Evolutionary conservation across 768 basidiomycete species (phyloP).

Genomic region (Auricularia sp.): DNA sequence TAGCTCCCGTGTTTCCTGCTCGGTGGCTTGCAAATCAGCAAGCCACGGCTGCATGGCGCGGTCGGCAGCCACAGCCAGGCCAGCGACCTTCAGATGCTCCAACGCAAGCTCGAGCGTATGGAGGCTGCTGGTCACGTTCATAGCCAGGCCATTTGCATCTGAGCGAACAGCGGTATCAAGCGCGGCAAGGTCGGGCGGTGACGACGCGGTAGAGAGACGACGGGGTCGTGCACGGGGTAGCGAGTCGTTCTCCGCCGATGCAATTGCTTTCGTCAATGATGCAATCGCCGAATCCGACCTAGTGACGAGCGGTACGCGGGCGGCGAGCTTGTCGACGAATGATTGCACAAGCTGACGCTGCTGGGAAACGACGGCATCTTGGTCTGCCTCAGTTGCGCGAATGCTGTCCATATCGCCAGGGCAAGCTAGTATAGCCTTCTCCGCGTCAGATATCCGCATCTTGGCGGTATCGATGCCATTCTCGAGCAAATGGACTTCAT

Average conservation of each 20-base stretch:
- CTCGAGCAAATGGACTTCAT: constrained; percentile 49
- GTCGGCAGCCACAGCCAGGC: constrained; percentile 38
- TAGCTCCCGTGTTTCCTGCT: constrained; percentile 30
- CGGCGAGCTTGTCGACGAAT: constrained; percentile 40
- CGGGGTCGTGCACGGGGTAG: constrained; percentile 17
- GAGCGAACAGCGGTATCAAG: constrained; percentile 59
- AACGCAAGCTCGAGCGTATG: constrained; percentile 39
- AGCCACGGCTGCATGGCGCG: constrained; percentile 18
- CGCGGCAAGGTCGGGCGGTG: constrained; percentile 43
- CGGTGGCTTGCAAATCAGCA: constrained; percentile 28
- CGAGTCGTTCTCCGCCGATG: constrained; percentile 24
- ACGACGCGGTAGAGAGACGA: constrained; percentile 10
- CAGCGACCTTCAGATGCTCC: constrained; percentile 40
- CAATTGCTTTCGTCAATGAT: constrained; percentile 8
- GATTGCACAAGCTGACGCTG: constrained; percentile 32
- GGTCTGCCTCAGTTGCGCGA: constrained; percentile 19
- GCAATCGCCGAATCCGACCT: constrained; percentile 16
- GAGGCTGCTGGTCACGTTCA: constrained; percentile 48
- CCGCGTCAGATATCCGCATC: constrained; percentile 34
- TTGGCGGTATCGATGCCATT: constrained; percentile 51
- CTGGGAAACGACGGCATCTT: constrained; percentile 19
- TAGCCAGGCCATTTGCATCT: constrained; percentile 58
- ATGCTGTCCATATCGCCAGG: constrained; percentile 17
- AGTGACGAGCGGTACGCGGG: constrained; percentile 50
- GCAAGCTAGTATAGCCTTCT: constrained; percentile 32